Evolutionary conservation across 129 eudicot genomes (phyloP).

Genomic region (Chrysanthemum seticuspe): DNA sequence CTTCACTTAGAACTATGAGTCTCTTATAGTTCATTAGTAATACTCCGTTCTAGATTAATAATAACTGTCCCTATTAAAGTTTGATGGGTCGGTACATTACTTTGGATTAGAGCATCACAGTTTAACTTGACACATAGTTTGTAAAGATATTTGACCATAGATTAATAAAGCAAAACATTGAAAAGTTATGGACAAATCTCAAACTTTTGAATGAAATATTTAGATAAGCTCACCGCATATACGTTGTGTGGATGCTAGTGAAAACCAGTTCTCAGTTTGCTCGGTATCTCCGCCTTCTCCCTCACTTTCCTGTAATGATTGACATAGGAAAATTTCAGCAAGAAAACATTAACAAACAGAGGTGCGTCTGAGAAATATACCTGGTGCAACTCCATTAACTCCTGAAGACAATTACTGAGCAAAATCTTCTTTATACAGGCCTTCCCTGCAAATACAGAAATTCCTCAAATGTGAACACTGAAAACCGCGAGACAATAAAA

Average conservation of each 20-base stretch:
- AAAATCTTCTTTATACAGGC: conserved; percentile 94
- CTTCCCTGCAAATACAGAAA: conserved; percentile 56
- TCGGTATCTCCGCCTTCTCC: conserved; percentile 82
- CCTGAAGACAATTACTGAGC: conserved; percentile 91
- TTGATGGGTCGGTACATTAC: no score
- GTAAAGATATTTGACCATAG: not conserved
- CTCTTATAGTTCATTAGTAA: no score
- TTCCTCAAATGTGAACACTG: conserved; percentile 10
- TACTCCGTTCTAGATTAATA: no score
- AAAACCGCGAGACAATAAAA: not conserved
- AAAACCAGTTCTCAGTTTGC: conserved; percentile 93
- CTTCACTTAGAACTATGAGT: not conserved
- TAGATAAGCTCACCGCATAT: conserved; percentile 68
- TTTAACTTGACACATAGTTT: not conserved
- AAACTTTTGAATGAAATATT: not conserved
- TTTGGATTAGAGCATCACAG: no score
- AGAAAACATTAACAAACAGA: conserved; percentile 1
- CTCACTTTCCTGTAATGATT: conserved; percentile 65
- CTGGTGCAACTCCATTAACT: conserved; percentile 96
- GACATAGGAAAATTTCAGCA: conserved; percentile 3
- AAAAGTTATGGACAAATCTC: not conserved
- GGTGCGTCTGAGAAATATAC: conserved; percentile 29
- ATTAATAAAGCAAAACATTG: not conserved
- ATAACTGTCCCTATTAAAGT: no score
- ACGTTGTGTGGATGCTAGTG: conserved; percentile 86